Evolutionary conservation across 345 rosid genomes (phyloP).

Genomic region (Eucalyptus pumila): DNA sequence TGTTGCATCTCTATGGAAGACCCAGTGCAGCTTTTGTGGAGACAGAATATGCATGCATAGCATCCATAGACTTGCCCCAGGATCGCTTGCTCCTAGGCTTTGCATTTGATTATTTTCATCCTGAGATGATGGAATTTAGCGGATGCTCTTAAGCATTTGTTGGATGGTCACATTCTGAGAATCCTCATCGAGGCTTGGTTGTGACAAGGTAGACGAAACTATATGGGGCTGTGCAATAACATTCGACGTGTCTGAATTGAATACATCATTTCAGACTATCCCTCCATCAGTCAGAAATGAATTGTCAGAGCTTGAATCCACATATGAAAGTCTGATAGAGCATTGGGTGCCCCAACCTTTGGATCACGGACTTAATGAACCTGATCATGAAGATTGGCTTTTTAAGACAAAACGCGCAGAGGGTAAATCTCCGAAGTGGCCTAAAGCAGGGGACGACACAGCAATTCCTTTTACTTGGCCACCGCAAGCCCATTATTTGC

Average conservation of each 20-base stretch:
- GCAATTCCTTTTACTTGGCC: neutral
- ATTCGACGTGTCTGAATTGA: neutral
- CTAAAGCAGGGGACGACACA: neutral
- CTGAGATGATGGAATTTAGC: no score
- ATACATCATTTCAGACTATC: neutral
- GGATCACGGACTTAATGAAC: neutral
- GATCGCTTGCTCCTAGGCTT: neutral
- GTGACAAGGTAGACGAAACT: neutral
- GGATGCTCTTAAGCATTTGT: neutral
- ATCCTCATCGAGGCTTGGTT: neutral
- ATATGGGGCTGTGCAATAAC: neutral
- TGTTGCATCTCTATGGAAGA: neutral
- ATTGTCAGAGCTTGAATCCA: neutral
- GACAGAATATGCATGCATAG: neutral
- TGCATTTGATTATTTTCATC: neutral
- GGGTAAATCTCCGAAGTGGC: neutral
- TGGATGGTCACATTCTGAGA: neutral
- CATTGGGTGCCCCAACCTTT: constrained; percentile 28
- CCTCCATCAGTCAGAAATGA: neutral
- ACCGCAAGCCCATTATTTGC: constrained; percentile 29
- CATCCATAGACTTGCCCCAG: neutral
- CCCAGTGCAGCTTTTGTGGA: accelerated
- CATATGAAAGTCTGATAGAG: constrained; percentile 16
- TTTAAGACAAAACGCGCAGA: constrained; percentile 2
- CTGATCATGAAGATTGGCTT: constrained; percentile 50